Conservation (phyloP, 805 yeast genomes). For the Barnettozyma sp. region DNA sequence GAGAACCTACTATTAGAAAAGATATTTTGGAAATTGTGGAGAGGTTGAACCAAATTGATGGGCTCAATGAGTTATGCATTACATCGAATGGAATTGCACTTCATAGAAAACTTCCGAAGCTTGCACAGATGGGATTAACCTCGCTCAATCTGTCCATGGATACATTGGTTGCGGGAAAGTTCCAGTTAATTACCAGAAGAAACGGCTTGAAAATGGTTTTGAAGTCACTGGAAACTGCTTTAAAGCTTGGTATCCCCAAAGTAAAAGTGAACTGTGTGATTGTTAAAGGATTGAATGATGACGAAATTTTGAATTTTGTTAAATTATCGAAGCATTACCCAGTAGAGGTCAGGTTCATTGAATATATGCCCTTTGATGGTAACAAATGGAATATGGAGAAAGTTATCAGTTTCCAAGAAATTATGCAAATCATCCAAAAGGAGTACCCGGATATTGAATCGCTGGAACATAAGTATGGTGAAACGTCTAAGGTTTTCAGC, state of each 20-base stretch:
- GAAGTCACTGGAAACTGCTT: slow-evolving; percentile 36
- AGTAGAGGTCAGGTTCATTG: slow-evolving; percentile 46
- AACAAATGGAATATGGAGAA: slow-evolving; percentile 43
- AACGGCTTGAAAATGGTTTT: slow-evolving; percentile 42
- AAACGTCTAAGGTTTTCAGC: slow-evolving; percentile 41
- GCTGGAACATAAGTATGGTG: slow-evolving; percentile 32
- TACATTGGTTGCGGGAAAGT: slow-evolving; percentile 46
- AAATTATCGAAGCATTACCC: slow-evolving; percentile 33
- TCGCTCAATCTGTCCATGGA: slow-evolving; percentile 43
- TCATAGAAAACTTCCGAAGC: slow-evolving; percentile 39
- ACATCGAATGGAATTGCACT: slow-evolving; percentile 48
- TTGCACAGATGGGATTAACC: slow-evolving; percentile 38
- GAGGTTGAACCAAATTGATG: slow-evolving; percentile 32
- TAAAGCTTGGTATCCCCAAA: slow-evolving; percentile 37
- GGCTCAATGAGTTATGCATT: slow-evolving; percentile 41
- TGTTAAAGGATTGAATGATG: slow-evolving; percentile 44
- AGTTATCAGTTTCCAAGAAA: slow-evolving; percentile 40
- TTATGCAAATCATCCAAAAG: slow-evolving; percentile 28
- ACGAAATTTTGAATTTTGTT: slow-evolving; percentile 43
- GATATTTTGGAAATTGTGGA: slow-evolving; percentile 40
- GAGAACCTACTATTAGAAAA: slow-evolving; percentile 48
- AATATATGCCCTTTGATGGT: slow-evolving; percentile 54
- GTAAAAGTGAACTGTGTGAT: slow-evolving; percentile 46
- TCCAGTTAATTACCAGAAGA: slow-evolving; percentile 40
- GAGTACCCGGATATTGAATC: slow-evolving; percentile 26